Conservation (phyloP, 129 eudicot species). For the Escallonia herrerae region DNA sequence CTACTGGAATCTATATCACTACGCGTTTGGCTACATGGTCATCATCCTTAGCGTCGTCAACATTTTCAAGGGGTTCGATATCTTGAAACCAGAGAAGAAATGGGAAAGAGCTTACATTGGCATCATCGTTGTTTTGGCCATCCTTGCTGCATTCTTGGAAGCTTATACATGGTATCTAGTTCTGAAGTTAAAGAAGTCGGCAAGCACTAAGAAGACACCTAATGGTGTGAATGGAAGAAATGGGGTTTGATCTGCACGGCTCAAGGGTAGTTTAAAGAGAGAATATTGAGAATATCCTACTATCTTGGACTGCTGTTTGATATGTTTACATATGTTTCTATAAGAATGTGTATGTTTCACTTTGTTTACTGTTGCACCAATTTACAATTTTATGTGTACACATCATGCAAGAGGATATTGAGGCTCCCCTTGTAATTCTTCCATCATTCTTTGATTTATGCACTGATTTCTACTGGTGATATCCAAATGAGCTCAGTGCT, state of each 20-base stretch:
- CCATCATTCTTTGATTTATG: too few relatives aligned
- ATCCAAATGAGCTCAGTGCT: too few relatives aligned
- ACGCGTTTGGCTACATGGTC: constrained; percentile 56
- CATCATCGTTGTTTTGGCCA: constrained; percentile 43
- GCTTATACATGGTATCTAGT: constrained; percentile 57
- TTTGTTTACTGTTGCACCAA: too few relatives aligned
- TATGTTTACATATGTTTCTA: not conserved
- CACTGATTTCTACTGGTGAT: too few relatives aligned
- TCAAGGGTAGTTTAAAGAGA: constrained; percentile 39
- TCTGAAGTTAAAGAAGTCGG: constrained; percentile 46
- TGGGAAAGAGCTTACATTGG: constrained; percentile 66
- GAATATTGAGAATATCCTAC: not conserved
- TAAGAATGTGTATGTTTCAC: too few relatives aligned
- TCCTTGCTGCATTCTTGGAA: constrained; percentile 46
- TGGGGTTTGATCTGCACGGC: constrained; percentile 30
- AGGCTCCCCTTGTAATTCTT: too few relatives aligned
- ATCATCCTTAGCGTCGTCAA: constrained; percentile 62
- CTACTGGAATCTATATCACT: constrained; percentile 85
- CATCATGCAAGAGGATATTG: too few relatives aligned
- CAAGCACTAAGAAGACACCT: constrained; percentile 30
- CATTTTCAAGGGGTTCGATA: constrained; percentile 65
- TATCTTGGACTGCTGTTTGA: constrained; percentile 3
- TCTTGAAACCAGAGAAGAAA: constrained; percentile 57
- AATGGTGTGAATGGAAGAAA: constrained; percentile 27
- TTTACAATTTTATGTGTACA: too few relatives aligned